Percentiles rank a stretch among this genome's conserved stretches.
phyloP scores from a whole-genome alignment of 1,139 yeast species.

The Geotrichum citri-aurantii region DNA sequence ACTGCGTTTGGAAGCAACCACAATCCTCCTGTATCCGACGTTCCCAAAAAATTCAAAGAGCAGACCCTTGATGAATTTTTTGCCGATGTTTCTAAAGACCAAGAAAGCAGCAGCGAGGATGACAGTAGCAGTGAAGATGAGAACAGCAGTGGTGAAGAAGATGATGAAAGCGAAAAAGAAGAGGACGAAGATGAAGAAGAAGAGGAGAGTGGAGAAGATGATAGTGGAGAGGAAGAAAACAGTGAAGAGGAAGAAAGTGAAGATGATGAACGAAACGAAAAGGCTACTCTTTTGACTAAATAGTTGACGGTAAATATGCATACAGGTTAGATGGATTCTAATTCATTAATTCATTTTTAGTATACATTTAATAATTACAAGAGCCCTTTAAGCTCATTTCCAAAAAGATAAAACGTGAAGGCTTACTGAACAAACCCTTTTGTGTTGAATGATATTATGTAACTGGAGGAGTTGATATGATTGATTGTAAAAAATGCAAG shows the following conservation, averaged over 20 bases:
- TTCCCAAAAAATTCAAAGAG: conserved; percentile 44
- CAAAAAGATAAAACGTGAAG: no score
- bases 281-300: background rate
- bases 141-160: conserved; percentile 24
- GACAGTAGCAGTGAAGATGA: conserved; percentile 27
- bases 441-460: no score
- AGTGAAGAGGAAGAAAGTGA: conserved; percentile 2
- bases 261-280: conserved; percentile 1
- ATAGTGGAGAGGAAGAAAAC: conserved; percentile 51
- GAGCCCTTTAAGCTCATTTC: no score
- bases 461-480: no score
- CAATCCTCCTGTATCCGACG: conserved; percentile 3
- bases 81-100: conserved; percentile 44
- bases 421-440: no score
- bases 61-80: conserved; percentile 86
- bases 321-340: no score
- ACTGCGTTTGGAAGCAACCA: conserved; percentile 12
- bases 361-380: no score
- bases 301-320: background rate
- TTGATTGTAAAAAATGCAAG: no score
- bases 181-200: conserved; percentile 18
- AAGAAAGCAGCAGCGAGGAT: conserved; percentile 28
- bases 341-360: no score
- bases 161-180: conserved; percentile 25
- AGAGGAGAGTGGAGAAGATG: conserved; percentile 38